These are phyloP conservation scores for Musa troglodytarum DNA, from an alignment of 176 grass and related monocot genomes.

Conservation along the genomic window DNA sequence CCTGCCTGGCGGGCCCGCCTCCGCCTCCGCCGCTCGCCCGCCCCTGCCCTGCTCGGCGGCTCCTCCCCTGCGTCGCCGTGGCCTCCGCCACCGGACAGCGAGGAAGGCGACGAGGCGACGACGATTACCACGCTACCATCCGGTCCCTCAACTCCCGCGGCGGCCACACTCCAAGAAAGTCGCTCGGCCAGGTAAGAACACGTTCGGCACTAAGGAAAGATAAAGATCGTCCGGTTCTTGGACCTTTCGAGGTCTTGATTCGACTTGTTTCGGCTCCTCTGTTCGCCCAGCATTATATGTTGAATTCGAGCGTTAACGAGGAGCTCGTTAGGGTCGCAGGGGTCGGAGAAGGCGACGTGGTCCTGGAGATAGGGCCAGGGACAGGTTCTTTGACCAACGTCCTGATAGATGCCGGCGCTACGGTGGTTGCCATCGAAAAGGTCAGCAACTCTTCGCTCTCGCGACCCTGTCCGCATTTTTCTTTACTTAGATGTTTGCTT, in stretches of 20 bases:
- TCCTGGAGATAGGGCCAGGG: slow-evolving; percentile 86
- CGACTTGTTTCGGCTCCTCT: background rate
- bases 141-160: slow-evolving; percentile 73
- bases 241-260: background rate
- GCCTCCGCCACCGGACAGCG: slow-evolving; percentile 1
- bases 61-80: slow-evolving; percentile 8
- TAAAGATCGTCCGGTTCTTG: background rate
- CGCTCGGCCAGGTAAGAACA: slow-evolving; percentile 59
- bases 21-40: background rate
- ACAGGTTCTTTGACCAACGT: slow-evolving; percentile 72
- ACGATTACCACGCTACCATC: slow-evolving; percentile 75
- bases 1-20: background rate
- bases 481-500: background rate
- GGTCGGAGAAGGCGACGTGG: slow-evolving; percentile 64
- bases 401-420: slow-evolving; percentile 57
- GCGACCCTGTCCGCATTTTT: background rate
- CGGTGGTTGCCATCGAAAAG: slow-evolving; percentile 77
- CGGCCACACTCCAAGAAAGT: slow-evolving; percentile 68
- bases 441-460: slow-evolving; percentile 19
- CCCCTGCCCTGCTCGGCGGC: background rate
- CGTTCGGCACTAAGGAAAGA: background rate
- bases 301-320: slow-evolving; percentile 68
- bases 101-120: background rate
- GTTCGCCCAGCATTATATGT: slow-evolving; percentile 63
- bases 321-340: slow-evolving; percentile 46